A percentile compares a stretch with the other conserved stretches of the same genome.
These are phyloP conservation scores for Ceratobasidium sp. DNA, from an alignment of 1,284 basidiomycete genomes.

Conservation along the genomic window DNA sequence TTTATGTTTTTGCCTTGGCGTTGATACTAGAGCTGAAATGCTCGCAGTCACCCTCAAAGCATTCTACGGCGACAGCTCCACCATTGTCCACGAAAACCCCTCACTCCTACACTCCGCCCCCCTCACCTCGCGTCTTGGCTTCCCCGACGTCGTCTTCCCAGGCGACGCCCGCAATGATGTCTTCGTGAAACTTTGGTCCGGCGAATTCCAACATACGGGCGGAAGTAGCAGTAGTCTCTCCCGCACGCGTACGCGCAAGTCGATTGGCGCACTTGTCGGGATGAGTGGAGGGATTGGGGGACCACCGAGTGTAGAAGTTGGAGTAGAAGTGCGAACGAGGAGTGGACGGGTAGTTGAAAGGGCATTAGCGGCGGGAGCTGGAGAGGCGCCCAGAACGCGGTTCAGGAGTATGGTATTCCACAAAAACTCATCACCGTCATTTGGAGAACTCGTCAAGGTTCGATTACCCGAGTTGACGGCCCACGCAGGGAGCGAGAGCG, in stretches of 20 bases:
- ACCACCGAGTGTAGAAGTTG: conserved; percentile 85
- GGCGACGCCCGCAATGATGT: conserved; percentile 93
- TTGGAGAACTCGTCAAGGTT: conserved; percentile 93
- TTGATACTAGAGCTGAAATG: conserved; percentile 76
- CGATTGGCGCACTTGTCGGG: conserved; percentile 59
- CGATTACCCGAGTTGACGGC: conserved; percentile 70
- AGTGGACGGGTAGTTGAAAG: conserved; percentile 81
- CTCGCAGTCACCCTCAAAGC: conserved; percentile 91
- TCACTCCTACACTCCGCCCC: conserved; percentile 88
- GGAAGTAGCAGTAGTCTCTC: conserved; percentile 72
- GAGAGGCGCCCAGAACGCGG: conserved; percentile 82
- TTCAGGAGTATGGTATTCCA: conserved; percentile 94
- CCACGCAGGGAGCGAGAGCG: not conserved
- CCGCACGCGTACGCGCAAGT: conserved; percentile 69
- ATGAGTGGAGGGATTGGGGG: conserved; percentile 42
- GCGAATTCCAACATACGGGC: conserved; percentile 73
- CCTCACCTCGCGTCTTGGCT: conserved; percentile 90
- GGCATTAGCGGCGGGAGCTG: conserved; percentile 86
- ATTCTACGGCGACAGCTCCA: conserved; percentile 84
- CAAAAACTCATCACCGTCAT: conserved; percentile 88
- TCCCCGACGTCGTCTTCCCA: conserved; percentile 96
- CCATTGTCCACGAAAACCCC: conserved; percentile 86
- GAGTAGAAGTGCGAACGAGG: conserved; percentile 86
- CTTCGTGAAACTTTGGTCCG: conserved; percentile 95
- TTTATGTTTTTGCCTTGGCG: conserved; percentile 23